These are phyloP conservation scores for Candida silvicultrix DNA, from an alignment of 805 yeast genomes.

Conservation along the genomic window DNA sequence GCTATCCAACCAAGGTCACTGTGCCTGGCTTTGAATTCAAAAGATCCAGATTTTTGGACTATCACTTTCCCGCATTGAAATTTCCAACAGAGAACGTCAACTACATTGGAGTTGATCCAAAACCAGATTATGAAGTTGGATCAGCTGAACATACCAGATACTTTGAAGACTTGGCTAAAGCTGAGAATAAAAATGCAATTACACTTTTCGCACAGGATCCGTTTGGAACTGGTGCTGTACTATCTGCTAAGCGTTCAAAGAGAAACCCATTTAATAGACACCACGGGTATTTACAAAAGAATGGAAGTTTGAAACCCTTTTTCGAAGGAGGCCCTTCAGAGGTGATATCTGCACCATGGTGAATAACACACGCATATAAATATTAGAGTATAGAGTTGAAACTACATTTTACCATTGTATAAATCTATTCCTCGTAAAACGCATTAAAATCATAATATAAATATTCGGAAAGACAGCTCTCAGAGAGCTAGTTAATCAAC, in stretches of 20 bases:
- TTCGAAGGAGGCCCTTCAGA: conserved; percentile 3
- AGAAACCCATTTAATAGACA: conserved; percentile 52
- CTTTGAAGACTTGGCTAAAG: conserved; percentile 36
- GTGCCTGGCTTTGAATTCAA: conserved; percentile 77
- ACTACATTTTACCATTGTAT: too few relatives aligned
- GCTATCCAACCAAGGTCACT: conserved; percentile 46
- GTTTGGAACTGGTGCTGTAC: conserved; percentile 43
- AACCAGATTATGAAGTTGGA: conserved; percentile 28
- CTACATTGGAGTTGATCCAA: conserved; percentile 56
- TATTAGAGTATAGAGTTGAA: neutral
- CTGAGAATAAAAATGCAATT: conserved; percentile 51
- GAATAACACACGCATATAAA: too few relatives aligned
- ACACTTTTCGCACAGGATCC: conserved; percentile 48
- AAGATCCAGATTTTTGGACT: conserved; percentile 45
- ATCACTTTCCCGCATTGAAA: conserved; percentile 48
- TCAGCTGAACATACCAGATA: conserved; percentile 28
- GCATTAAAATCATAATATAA: too few relatives aligned
- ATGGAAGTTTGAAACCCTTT: conserved; percentile 9
- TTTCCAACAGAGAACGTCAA: conserved; percentile 30
- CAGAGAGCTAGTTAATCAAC: too few relatives aligned
- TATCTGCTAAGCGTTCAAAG: conserved; percentile 38
- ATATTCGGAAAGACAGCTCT: too few relatives aligned
- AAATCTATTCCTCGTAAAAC: too few relatives aligned
- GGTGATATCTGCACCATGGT: conserved; percentile 5
- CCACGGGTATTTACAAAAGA: conserved; percentile 29